Conservation (phyloP, 2,329 filamentous ascomycete genomes). For the Verticillium tricorpus region DNA sequence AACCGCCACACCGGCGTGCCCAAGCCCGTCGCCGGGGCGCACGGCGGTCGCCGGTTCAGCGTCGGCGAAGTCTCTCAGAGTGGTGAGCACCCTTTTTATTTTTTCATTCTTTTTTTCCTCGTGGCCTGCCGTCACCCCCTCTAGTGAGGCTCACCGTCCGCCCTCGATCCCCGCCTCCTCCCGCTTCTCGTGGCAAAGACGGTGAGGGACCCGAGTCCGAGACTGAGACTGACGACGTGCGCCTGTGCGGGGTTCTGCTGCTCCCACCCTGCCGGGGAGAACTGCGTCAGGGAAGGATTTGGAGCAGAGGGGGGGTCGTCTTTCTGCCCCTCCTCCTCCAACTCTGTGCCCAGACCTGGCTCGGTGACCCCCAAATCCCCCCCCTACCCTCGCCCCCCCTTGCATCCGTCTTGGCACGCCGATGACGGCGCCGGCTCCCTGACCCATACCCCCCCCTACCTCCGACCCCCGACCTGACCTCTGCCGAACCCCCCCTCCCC, state of each 20-base stretch:
- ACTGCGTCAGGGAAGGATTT: too few relatives aligned
- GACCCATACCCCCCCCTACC: constrained; percentile 50
- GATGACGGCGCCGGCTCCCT: constrained; percentile 50
- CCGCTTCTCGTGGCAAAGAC: too few relatives aligned
- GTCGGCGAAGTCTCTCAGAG: constrained; percentile 51
- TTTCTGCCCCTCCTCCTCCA: not conserved
- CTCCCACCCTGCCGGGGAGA: too few relatives aligned
- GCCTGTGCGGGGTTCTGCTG: too few relatives aligned
- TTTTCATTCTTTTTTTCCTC: not conserved
- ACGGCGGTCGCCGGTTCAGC: constrained; percentile 48
- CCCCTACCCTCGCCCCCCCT: not conserved
- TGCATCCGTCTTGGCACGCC: constrained; percentile 28
- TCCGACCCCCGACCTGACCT: constrained; percentile 15
- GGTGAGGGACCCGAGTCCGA: too few relatives aligned
- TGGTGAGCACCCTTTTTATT: constrained; percentile 39
- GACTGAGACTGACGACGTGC: not conserved
- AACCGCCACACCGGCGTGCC: constrained; percentile 61
- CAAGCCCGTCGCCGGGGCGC: constrained; percentile 32
- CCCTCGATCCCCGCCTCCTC: too few relatives aligned
- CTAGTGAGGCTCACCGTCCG: not conserved
- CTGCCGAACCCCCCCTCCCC: constrained; percentile 51
- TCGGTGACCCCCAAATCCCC: not conserved
- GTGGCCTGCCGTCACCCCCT: not conserved
- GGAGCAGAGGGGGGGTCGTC: not conserved
- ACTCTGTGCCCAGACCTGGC: not conserved